Evolutionary conservation across 2,329 filamentous ascomycete genomes (phyloP).

Genomic region (Fusarium sp.): DNA sequence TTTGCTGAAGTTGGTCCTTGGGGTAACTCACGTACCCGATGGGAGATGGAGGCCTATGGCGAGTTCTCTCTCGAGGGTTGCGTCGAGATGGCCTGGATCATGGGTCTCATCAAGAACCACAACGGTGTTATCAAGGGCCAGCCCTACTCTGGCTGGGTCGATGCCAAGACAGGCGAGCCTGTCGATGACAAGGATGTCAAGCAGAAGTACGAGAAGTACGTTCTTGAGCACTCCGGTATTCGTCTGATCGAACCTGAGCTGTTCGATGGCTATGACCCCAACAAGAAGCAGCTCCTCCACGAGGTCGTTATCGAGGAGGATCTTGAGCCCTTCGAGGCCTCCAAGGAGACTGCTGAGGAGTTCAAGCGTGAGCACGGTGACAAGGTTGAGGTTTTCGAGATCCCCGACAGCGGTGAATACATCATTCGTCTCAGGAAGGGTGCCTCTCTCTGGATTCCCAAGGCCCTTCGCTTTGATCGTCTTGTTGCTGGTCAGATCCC

Average conservation of each 20-base stretch:
- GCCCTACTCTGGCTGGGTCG: constrained; percentile 96
- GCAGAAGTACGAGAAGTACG: constrained; percentile 95
- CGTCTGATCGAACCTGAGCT: constrained; percentile 97
- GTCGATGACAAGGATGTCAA: constrained; percentile 99
- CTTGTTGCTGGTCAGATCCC: constrained; percentile 97
- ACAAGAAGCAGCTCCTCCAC: constrained; percentile 98
- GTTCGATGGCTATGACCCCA: constrained; percentile 96
- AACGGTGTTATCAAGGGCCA: constrained; percentile 96
- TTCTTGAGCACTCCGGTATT: constrained; percentile 96
- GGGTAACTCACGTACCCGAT: constrained; percentile 97
- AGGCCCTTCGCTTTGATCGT: constrained; percentile 96
- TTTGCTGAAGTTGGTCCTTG: constrained; percentile 96
- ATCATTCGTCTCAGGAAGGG: constrained; percentile 96
- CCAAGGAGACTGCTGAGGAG: constrained; percentile 96
- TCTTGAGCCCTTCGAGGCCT: constrained; percentile 94
- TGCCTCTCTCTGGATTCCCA: constrained; percentile 93
- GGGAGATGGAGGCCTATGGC: constrained; percentile 99
- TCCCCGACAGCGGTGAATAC: constrained; percentile 92
- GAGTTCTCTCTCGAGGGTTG: constrained; percentile 98
- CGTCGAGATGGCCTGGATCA: constrained; percentile 99
- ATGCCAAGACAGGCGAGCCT: constrained; percentile 91
- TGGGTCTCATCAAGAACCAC: constrained; percentile 99
- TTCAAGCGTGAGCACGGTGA: constrained; percentile 98
- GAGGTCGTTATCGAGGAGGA: constrained; percentile 98
- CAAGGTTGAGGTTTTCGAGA: constrained; percentile 97